These are phyloP conservation scores for Nyctanthes arbortristis DNA, from an alignment of 257 asterid genomes.

Conservation along the genomic window DNA sequence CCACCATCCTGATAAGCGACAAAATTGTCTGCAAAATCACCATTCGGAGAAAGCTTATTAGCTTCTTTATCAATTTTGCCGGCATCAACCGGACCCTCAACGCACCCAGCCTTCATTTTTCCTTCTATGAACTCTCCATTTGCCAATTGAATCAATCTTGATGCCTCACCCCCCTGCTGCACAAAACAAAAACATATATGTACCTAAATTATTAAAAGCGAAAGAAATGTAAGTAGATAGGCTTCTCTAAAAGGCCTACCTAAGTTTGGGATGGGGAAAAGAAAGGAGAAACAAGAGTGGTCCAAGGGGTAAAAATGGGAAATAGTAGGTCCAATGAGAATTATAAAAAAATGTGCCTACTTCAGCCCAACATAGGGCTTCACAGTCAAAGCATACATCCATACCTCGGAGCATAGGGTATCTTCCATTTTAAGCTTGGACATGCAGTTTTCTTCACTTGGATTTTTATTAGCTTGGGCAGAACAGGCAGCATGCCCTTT, in stretches of 20 bases:
- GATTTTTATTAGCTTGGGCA: conserved; percentile 47
- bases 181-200: conserved; percentile 25
- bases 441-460: conserved; percentile 42
- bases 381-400: conserved; percentile 18
- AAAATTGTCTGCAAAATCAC: conserved; percentile 81
- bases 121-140: conserved; percentile 59
- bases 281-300: not conserved
- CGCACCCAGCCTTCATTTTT: conserved; percentile 43
- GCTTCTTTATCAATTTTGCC: conserved; percentile 89
- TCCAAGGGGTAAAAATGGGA: not conserved
- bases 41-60: conserved; percentile 83
- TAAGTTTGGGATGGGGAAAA: not conserved
- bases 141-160: conserved; percentile 38
- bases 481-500: conserved; percentile 54
- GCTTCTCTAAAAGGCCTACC: not conserved
- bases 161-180: conserved; percentile 52
- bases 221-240: not conserved
- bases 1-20: conserved; percentile 54
- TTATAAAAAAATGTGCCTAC: not conserved
- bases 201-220: not conserved
- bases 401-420: conserved; percentile 60
- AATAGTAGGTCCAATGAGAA: not conserved
- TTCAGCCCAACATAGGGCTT: conserved; percentile 16
- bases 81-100: conserved; percentile 55
- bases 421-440: conserved; percentile 49